phyloP scores from a whole-genome alignment of 2,329 filamentous ascomycete genomes.

The Fusarium bactridioides region DNA sequence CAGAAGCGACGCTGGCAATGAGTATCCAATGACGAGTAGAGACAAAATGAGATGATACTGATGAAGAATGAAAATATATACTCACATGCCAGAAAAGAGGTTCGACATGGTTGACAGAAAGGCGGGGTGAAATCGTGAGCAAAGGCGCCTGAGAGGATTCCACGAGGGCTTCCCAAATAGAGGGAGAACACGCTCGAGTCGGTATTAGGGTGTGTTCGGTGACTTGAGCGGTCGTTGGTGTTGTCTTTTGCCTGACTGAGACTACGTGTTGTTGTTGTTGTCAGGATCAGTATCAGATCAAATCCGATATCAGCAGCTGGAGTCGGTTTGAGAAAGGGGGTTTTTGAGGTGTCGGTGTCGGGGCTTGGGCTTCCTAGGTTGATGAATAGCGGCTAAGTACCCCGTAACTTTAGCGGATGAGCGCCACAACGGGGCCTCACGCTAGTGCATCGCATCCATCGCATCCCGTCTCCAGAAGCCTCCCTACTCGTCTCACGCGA shows the following conservation, averaged over 20 bases:
- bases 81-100: slow-evolving; percentile 70
- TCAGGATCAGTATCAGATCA: slow-evolving; percentile 30
- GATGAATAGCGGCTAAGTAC: slow-evolving; percentile 37
- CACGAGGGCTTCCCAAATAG: slow-evolving; percentile 16
- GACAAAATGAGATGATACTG: not conserved
- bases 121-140: slow-evolving; percentile 39
- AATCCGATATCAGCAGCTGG: slow-evolving; percentile 27
- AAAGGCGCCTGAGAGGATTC: slow-evolving; percentile 32
- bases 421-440: slow-evolving; percentile 25
- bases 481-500: slow-evolving; percentile 21
- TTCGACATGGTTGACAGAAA: slow-evolving; percentile 60
- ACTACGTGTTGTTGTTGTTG: slow-evolving; percentile 25
- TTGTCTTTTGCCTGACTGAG: not conserved
- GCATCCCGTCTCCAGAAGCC: slow-evolving; percentile 4
- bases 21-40: not conserved
- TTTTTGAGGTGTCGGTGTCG: slow-evolving; percentile 41
- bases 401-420: slow-evolving; percentile 30
- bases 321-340: slow-evolving; percentile 40
- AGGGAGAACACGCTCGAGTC: not conserved
- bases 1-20: not conserved
- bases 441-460: slow-evolving; percentile 20
- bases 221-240: not conserved
- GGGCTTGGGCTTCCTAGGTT: slow-evolving; percentile 17
- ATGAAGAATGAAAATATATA: slow-evolving; percentile 38
- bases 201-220: not conserved